These are phyloP conservation scores for Ophiostoma angusticollis DNA, from an alignment of 2,329 filamentous ascomycete species.

Conservation along the genomic window DNA sequence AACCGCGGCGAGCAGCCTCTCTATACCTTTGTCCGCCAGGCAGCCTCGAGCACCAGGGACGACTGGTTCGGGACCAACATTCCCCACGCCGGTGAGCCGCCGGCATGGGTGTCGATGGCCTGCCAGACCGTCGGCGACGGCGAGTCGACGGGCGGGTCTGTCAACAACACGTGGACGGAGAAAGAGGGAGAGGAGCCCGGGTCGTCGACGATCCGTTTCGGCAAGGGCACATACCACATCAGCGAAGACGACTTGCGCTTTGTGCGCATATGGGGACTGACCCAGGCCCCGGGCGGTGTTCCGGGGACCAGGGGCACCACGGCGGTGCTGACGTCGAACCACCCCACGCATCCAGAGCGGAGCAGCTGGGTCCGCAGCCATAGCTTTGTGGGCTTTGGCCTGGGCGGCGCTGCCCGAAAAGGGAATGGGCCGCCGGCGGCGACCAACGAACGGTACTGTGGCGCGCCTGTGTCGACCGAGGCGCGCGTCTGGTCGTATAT, in stretches of 20 bases:
- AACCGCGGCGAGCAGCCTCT: slow-evolving; percentile 25
- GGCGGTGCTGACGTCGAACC: slow-evolving; percentile 36
- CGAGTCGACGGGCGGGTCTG: no score
- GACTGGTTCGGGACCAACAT: slow-evolving; percentile 42
- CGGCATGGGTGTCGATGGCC: slow-evolving; percentile 29
- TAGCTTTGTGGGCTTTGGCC: slow-evolving; percentile 27
- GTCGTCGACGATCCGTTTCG: no score
- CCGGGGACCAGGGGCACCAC: slow-evolving; percentile 23
- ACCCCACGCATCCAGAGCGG: slow-evolving; percentile 37
- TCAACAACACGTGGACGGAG: no score
- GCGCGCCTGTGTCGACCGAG: slow-evolving; percentile 25
- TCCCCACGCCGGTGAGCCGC: slow-evolving; percentile 10
- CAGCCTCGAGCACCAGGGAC: slow-evolving; percentile 24
- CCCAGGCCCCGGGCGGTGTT: slow-evolving; percentile 34
- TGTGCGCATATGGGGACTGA: slow-evolving; percentile 41
- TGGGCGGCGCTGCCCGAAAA: no score
- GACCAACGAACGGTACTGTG: not conserved
- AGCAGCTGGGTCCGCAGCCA: slow-evolving; percentile 23
- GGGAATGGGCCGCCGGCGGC: slow-evolving; percentile 2
- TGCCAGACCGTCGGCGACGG: no score
- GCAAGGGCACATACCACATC: slow-evolving; percentile 18
- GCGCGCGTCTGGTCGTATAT: slow-evolving; percentile 45
- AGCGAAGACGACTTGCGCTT: slow-evolving; percentile 21
- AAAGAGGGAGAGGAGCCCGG: no score
- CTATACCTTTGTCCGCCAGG: slow-evolving; percentile 36